Percentiles rank a stretch among this genome's conserved stretches.
These are phyloP conservation scores for Pulveroboletus sp. DNA, from an alignment of 768 basidiomycete genomes.

Conservation along the genomic window DNA sequence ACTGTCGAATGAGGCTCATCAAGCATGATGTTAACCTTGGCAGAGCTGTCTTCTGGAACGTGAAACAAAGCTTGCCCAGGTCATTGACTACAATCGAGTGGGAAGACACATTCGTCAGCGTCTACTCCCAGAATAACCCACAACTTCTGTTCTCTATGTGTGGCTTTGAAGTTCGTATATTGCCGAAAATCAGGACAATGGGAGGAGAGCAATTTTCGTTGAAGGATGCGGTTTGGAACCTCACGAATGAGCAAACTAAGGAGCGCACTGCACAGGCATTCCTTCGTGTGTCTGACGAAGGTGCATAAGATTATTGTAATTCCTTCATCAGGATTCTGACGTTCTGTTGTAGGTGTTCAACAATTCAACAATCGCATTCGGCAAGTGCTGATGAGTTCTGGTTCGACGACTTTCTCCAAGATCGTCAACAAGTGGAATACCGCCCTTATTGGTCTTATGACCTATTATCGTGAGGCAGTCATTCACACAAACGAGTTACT, in stretches of 20 bases:
- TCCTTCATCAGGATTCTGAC: background rate
- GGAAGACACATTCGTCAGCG: constrained; percentile 97
- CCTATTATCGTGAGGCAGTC: constrained; percentile 96
- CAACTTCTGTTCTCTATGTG: constrained; percentile 98
- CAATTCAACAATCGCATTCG: constrained; percentile 98
- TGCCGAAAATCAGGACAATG: constrained; percentile 94
- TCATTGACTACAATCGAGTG: constrained; percentile 98
- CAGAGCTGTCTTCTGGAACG: constrained; percentile 98
- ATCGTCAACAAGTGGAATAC: constrained; percentile 99
- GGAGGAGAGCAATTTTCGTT: constrained; percentile 96
- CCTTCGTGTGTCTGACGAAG: constrained; percentile 95
- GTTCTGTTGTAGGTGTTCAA: constrained; percentile 61
- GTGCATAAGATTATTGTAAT: constrained; percentile 32
- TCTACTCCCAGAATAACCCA: constrained; percentile 96
- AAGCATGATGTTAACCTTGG: constrained; percentile 99
- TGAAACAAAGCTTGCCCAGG: constrained; percentile 92
- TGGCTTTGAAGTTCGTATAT: constrained; percentile 96
- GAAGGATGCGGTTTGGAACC: constrained; percentile 94
- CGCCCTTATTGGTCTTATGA: constrained; percentile 92
- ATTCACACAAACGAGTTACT: constrained; percentile 96
- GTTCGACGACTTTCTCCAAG: constrained; percentile 98
- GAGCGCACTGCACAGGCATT: constrained; percentile 98
- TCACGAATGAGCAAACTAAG: constrained; percentile 95
- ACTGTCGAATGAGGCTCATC: constrained; percentile 98
- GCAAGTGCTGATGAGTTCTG: constrained; percentile 97